Evolutionary conservation across 352 stramenopile genomes (phyloP).

Genomic region (Aphanomyces cochlioides): DNA sequence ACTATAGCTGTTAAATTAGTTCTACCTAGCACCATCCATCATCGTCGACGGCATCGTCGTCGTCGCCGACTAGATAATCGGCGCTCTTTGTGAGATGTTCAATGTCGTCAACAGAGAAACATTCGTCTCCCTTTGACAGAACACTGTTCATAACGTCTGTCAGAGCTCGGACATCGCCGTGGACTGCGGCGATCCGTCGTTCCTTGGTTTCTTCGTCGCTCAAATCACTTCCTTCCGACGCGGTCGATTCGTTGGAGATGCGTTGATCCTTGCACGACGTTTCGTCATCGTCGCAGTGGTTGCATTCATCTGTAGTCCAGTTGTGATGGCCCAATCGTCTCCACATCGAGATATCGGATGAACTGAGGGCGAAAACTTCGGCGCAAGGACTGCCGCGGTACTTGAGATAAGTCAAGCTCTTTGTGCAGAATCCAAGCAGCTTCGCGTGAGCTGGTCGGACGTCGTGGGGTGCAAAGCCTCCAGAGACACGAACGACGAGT

Average conservation of each 20-base stretch:
- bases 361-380: constrained; percentile 22
- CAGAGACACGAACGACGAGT: constrained; percentile 15
- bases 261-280: not conserved
- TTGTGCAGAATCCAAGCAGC: constrained; percentile 21
- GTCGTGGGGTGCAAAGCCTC: constrained; percentile 9
- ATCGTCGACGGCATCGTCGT: not conserved
- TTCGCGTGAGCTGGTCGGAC: constrained; percentile 17
- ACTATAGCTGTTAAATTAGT: no score
- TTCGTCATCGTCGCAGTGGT: not conserved
- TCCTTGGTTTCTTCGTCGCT: not conserved
- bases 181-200: not conserved
- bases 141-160: constrained; percentile 22
- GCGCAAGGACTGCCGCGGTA: constrained; percentile 26
- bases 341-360: constrained; percentile 28
- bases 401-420: constrained; percentile 26
- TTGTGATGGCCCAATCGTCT: constrained; percentile 15
- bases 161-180: not conserved
- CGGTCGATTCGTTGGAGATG: constrained; percentile 11
- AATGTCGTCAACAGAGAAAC: constrained; percentile 20
- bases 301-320: not conserved
- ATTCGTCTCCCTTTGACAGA: constrained; percentile 8
- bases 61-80: not conserved
- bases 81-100: constrained; percentile 15
- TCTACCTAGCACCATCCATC: no score
- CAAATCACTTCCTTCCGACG: constrained; percentile 12